Evolutionary conservation across 2,329 filamentous ascomycete species (phyloP), one percentile per base, ranked within the genome.

Genomic region (Claviceps sp.): DNA sequence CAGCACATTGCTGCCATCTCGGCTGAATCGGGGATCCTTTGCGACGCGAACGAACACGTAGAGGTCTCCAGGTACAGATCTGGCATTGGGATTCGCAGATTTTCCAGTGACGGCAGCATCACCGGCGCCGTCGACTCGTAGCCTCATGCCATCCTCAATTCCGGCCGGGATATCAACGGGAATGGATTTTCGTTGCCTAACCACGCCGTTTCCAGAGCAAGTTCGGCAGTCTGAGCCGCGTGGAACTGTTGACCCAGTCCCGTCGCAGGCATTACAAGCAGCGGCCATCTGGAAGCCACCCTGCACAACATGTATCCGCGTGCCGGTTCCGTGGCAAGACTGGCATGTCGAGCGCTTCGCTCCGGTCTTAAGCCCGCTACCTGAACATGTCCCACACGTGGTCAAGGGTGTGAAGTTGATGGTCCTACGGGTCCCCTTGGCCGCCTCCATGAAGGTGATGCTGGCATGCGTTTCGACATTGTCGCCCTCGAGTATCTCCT

Each of bases 271-370:
- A 20, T 79, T 76, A 67, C 93, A 98, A 1, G 89, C 94, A 55
- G 87, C 88, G 4, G 87, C 88, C 84, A 98, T 91, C 71, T 97
- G 91, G 71, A 98, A 97, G 24, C 89, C 90, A 51, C 89, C 89
- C 60, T 88, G 83, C 78, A 96, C 86, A 63, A 88, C 85, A 67
- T 95, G 88, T 48, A 97, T 84, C 52, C 87, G 78, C 40, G 86
- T 87, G 49, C 93, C 93, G 1, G 88, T 88, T 16, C 93, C 93
- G 55, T 86, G 84, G 66, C 93, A 98, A 50, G 78, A 73, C 65
- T 82, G 83, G 69, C 93, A 98, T 55, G 82, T 73, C 24, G 79
- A 74, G 59, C 82, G 77, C 67, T 86, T 82, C 13, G 84, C 79
- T 11, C 91, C 91, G 54, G 82, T 68, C 73, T 95, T 97, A 67